Base-by-base conservation (phyloP, 345 rosid species). In the Citrus medica region DNA sequence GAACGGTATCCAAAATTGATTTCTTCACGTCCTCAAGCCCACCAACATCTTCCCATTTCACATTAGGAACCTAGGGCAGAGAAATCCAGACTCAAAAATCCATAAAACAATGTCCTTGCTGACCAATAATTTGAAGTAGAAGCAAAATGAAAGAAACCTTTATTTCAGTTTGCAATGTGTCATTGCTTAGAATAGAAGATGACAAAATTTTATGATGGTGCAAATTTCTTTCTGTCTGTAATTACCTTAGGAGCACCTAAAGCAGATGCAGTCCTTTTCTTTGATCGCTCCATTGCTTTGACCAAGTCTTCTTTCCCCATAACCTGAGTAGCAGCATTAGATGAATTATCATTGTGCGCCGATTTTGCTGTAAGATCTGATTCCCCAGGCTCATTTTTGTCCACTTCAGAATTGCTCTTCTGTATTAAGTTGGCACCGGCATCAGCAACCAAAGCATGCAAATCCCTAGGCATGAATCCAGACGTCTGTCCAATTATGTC, bases 1-100 rank as follows among this genome's bases (percentile, higher is more conserved):
- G 99, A 84, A 96, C 99, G 63, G 99, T 94, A 84, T 96, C 98
- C 82, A 96, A 76, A 82, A 94, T 94, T 70, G 98, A 92, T 78
- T 88, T 87, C 87, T 96, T 96, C 76, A 94, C 99, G 71, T 96
- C 98, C 86, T 94, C 99, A 64, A 96, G 97, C 64, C 98, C 98
- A 70, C 98, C 99, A 51, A 96, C 97, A 87, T 94, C 98, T 79
- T 96, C 98, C 99, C 97, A 96, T 83, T 91, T 94, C 83, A 96
- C 97, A 82, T 92, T 84, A 66, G 97, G 98, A 84, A 96, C 95
- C 98, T 94, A 82, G 7, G 19, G 55, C 64, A 60, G 35, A 69
- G 19, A 73, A 75, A 83, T 78, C 40, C 64, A 38, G 62, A 71
- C 30, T 76, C 24, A 79, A 79, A 73, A 33, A 40, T 33, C 24